A percentile compares a stretch with the other conserved stretches of the same genome.
phyloP scores from a whole-genome alignment of 352 stramenopile species.

The Phytophthora meadii region DNA sequence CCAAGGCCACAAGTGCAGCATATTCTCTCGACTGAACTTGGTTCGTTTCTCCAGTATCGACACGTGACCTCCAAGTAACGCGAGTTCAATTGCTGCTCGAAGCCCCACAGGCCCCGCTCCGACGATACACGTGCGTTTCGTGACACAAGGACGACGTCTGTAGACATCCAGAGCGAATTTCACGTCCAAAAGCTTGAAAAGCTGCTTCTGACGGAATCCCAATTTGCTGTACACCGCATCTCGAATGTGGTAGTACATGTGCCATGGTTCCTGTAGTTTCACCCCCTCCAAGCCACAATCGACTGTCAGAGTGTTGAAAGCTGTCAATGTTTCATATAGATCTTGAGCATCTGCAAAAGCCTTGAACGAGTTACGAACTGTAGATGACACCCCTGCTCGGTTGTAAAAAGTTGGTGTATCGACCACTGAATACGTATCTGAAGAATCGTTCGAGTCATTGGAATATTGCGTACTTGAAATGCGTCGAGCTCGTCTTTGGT shows the following conservation, averaged over 20 bases:
- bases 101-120: conserved; percentile 73
- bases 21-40: conserved; percentile 80
- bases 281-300: conserved; percentile 52
- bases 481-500: conserved; percentile 40
- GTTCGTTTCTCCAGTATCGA: conserved; percentile 80
- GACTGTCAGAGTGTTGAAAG: conserved; percentile 48
- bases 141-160: conserved; percentile 41
- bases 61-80: conserved; percentile 67
- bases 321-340: conserved; percentile 45
- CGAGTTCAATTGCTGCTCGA: conserved; percentile 67
- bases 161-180: conserved; percentile 55
- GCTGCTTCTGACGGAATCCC: conserved; percentile 68
- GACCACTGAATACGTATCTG: not conserved
- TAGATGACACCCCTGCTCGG: conserved; percentile 7
- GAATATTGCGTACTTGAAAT: conserved; percentile 36
- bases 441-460: conserved; percentile 14
- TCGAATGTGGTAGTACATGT: conserved; percentile 64
- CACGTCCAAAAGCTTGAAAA: conserved; percentile 66
- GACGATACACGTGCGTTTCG: conserved; percentile 69
- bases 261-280: conserved; percentile 46
- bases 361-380: conserved; percentile 45
- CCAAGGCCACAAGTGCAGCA: conserved; percentile 80
- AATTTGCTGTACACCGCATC: conserved; percentile 52
- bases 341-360: conserved; percentile 59
- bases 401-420: not conserved